Conservation (phyloP, 129 eudicot species). For the Silybum marianum region DNA sequence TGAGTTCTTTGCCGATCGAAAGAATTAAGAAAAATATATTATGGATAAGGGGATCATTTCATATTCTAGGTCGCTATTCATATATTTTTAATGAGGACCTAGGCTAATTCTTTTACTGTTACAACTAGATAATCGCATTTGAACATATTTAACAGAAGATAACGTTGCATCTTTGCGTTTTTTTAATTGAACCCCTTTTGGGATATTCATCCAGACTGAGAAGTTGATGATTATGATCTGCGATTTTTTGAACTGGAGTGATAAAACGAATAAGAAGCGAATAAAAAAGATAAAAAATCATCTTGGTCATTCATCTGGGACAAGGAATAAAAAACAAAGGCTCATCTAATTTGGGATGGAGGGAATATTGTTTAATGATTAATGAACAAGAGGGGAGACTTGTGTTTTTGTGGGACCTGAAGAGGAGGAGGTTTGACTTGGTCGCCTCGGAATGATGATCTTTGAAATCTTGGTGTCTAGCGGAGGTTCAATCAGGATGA, state of each 20-base stretch:
- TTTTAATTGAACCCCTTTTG: neutral
- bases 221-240: neutral
- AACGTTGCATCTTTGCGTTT: neutral
- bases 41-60: neutral
- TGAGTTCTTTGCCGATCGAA: neutral
- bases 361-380: neutral
- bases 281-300: neutral
- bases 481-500: neutral
- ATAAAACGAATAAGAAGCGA: neutral
- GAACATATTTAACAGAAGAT: neutral
- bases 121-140: neutral
- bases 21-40: neutral
- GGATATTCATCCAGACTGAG: neutral
- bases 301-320: neutral
- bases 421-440: neutral
- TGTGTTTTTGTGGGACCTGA: neutral
- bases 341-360: neutral
- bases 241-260: neutral
- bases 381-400: neutral
- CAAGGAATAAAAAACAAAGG: neutral
- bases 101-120: neutral
- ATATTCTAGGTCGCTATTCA: slow-evolving; percentile 14
- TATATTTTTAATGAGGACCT: neutral
- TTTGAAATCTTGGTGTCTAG: neutral
- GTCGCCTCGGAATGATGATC: neutral